phyloP scores from a whole-genome alignment of 768 basidiomycete genomes.

The Wakefieldia striispora region DNA sequence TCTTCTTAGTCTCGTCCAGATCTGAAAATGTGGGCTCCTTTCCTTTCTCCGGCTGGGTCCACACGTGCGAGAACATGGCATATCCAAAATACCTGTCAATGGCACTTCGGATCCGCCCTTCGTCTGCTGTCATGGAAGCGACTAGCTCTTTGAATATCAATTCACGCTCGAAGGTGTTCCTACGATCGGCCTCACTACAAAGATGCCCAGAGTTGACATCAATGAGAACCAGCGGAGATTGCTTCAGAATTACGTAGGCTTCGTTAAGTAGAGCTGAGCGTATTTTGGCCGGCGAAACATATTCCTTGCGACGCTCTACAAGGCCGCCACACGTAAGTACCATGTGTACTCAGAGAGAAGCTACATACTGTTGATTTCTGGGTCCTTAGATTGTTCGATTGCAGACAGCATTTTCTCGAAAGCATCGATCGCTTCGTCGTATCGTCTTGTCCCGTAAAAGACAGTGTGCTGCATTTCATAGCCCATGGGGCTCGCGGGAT shows the following conservation, averaged over 20 bases:
- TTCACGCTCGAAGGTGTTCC: background rate
- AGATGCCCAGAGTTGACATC: background rate
- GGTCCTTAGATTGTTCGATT: conserved; percentile 1
- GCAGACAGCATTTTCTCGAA: conserved; percentile 1
- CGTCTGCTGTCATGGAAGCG: conserved; percentile 12
- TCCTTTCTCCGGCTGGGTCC: conserved; percentile 3
- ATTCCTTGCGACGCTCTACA: conserved; percentile 1
- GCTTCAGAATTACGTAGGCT: background rate
- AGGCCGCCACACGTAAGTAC: background rate
- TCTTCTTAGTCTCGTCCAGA: background rate
- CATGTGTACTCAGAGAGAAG: background rate
- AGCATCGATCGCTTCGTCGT: conserved; percentile 3
- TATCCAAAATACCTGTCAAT: conserved; percentile 7
- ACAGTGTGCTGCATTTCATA: background rate
- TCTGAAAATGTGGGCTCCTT: conserved; percentile 10
- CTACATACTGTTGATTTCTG: background rate
- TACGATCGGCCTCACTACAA: background rate
- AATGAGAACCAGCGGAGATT: conserved; percentile 1
- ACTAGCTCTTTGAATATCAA: conserved; percentile 1
- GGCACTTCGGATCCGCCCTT: background rate
- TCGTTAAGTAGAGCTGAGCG: background rate
- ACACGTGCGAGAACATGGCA: conserved; percentile 13
- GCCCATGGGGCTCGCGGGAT: background rate
- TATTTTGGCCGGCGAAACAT: background rate
- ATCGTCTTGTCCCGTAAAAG: background rate